These are phyloP conservation scores for Glycine latifolia DNA, from an alignment of 306 rosid genomes.

Conservation along the genomic window DNA sequence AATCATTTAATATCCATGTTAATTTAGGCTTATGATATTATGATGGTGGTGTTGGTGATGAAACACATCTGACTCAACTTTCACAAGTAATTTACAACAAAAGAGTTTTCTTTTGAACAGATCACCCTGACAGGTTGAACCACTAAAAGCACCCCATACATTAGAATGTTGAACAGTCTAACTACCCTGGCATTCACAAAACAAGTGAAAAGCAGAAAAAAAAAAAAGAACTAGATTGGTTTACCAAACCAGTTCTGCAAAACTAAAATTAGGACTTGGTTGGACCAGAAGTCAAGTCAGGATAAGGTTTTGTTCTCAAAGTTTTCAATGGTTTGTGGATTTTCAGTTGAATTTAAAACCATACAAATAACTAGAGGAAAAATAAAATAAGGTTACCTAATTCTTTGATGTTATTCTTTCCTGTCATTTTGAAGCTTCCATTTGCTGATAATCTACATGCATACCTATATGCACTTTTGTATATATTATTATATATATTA, in stretches of 20 bases:
- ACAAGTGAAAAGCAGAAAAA: not conserved
- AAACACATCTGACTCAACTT: no score
- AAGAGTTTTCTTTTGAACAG: not conserved
- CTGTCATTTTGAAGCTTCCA: not conserved
- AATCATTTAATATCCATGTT: conserved; percentile 12
- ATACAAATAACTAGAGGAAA: not conserved
- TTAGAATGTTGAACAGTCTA: not conserved
- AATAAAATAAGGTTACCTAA: not conserved
- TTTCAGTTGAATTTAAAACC: not conserved
- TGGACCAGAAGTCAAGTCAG: not conserved
- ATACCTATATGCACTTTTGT: not conserved
- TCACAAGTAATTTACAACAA: conserved; percentile 5
- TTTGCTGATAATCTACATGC: not conserved
- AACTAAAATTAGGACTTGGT: not conserved
- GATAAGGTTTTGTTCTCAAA: conserved; percentile 14
- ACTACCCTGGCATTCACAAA: not conserved
- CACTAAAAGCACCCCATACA: not conserved
- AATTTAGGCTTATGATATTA: not conserved
- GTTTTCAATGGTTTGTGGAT: not conserved
- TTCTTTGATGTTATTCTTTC: conserved; percentile 13
- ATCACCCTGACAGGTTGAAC: not conserved
- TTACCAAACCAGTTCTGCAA: not conserved
- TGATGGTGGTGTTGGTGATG: no score
- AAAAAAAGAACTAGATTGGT: not conserved
- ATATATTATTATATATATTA: not conserved